phyloP scores from a whole-genome alignment of 208 protist genomes.

The Leishmania tropica region DNA sequence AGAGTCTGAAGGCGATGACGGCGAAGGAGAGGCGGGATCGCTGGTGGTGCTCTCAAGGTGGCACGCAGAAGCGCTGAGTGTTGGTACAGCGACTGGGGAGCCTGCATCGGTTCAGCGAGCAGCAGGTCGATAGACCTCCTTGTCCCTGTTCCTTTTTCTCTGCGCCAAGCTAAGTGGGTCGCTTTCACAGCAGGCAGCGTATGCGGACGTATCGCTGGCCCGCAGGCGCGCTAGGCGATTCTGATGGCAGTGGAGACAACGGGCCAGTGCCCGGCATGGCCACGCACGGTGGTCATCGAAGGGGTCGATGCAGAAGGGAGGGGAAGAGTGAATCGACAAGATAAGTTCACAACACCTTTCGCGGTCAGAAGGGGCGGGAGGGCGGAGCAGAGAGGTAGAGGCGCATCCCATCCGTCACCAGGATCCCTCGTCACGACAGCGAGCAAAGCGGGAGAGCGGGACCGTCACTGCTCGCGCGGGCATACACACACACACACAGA shows the following conservation, averaged over 20 bases:
- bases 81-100: neutral
- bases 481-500: neutral
- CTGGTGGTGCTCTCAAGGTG: neutral
- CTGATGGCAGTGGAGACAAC: neutral
- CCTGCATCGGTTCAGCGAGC: neutral
- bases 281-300: neutral
- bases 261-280: too few relatives aligned
- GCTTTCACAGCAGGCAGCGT: neutral
- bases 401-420: neutral
- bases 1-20: neutral
- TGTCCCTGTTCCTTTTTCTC: too few relatives aligned
- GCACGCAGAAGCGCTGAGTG: neutral
- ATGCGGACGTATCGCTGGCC: neutral
- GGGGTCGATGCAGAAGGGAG: neutral
- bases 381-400: neutral
- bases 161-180: neutral
- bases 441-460: neutral
- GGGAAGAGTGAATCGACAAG: neutral
- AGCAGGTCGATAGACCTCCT: neutral
- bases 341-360: neutral
- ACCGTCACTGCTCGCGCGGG: neutral
- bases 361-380: neutral
- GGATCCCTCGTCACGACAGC: too few relatives aligned
- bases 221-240: neutral
- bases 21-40: too few relatives aligned